phyloP scores from a whole-genome alignment of 73 alveolate species.

The Paramecium sexaurelia region DNA sequence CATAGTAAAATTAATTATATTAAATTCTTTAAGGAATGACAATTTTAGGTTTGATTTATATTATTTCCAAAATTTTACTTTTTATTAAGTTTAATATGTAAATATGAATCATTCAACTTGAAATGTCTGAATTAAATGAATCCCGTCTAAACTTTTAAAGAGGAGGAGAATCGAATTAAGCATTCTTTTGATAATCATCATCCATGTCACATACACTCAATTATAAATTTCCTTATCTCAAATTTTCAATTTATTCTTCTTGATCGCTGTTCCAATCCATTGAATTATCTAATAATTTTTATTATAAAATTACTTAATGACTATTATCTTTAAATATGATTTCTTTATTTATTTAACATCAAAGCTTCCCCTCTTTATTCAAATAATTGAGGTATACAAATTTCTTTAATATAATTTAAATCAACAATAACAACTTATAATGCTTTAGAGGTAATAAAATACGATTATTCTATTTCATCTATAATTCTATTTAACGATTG shows the following conservation, averaged over 20 bases:
- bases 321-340: constrained; percentile 26
- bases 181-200: constrained; percentile 12
- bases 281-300: neutral
- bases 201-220: constrained; percentile 42
- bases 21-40: too few relatives aligned
- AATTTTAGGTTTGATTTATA: too few relatives aligned
- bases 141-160: neutral
- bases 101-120: neutral
- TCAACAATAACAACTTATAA: neutral
- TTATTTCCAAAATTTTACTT: too few relatives aligned
- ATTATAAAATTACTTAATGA: neutral
- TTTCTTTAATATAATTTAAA: constrained; percentile 20
- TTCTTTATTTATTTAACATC: constrained; percentile 23
- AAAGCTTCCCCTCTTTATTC: constrained; percentile 15
- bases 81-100: too few relatives aligned
- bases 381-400: neutral
- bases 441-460: neutral
- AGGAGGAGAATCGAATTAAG: neutral
- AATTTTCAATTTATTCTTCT: constrained; percentile 18
- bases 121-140: neutral
- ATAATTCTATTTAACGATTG: constrained; percentile 8
- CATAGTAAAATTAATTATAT: too few relatives aligned
- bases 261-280: neutral
- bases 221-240: neutral
- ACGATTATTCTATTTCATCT: constrained; percentile 31